A percentile compares a stretch with the other conserved stretches of the same genome.
phyloP scores from a whole-genome alignment of 2,329 filamentous ascomycete species.

The Colletotrichum sp. region DNA sequence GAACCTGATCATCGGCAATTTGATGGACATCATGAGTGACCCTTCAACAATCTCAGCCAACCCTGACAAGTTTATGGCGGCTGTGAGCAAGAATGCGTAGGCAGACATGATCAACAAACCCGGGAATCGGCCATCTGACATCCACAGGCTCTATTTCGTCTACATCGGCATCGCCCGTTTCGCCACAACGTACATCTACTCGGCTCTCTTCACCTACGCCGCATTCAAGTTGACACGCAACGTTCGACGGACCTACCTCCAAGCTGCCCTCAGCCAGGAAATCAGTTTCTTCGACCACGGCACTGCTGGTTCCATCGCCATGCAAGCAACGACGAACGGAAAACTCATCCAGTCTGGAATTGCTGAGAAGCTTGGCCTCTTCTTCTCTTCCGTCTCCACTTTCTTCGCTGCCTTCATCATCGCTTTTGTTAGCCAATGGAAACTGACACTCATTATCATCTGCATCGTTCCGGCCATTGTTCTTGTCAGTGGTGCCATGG shows the following conservation, averaged over 20 bases:
- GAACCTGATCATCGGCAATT: conserved; percentile 31
- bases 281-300: conserved; percentile 52
- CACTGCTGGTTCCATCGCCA: conserved; percentile 40
- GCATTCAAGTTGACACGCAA: conserved; percentile 55
- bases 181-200: conserved; percentile 33
- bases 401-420: conserved; percentile 39
- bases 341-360: conserved; percentile 40
- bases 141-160: conserved; percentile 29
- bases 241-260: conserved; percentile 52
- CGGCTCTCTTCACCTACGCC: conserved; percentile 49
- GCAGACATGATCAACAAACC: not conserved
- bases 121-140: not conserved
- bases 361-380: conserved; percentile 38
- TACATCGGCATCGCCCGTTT: conserved; percentile 29
- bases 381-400: conserved; percentile 36
- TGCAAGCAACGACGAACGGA: conserved; percentile 45
- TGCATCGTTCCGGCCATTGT: conserved; percentile 38
- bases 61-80: conserved; percentile 25
- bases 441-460: conserved; percentile 46
- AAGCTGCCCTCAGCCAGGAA: conserved; percentile 54
- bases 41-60: conserved; percentile 3
- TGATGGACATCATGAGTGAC: conserved; percentile 29
- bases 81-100: not conserved
- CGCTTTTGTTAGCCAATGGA: conserved; percentile 41
- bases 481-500: conserved; percentile 21